Evolutionary conservation across 176 grass and related monocot species (phyloP).

Genomic region (Olyra latifolia): DNA sequence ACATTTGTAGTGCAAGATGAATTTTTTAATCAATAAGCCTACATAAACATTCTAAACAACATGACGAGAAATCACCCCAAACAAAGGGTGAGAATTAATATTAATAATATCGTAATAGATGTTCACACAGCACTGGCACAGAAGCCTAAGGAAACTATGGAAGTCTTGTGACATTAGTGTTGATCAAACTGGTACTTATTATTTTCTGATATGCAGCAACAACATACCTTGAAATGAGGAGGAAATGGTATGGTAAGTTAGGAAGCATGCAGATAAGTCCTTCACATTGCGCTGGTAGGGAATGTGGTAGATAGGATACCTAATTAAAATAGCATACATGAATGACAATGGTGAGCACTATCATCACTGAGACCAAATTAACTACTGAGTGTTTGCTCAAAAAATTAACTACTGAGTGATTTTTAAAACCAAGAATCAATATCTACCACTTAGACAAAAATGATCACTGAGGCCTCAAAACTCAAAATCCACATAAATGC

Average conservation of each 20-base stretch:
- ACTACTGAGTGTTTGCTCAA: neutral
- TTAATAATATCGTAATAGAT: neutral
- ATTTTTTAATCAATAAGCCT: slow-evolving; percentile 4
- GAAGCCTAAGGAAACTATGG: neutral
- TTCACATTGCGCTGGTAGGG: slow-evolving; percentile 66
- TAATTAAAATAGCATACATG: slow-evolving; percentile 46
- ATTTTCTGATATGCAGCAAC: neutral
- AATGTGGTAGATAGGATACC: slow-evolving; percentile 98
- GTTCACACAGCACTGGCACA: slow-evolving; percentile 2
- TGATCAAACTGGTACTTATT: slow-evolving; percentile 8
- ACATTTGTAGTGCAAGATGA: neutral
- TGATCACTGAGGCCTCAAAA: neutral
- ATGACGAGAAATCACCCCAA: neutral
- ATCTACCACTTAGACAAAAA: slow-evolving; percentile 1
- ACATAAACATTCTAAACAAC: slow-evolving; percentile 2
- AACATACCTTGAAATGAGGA: slow-evolving; percentile 78
- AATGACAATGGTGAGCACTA: neutral
- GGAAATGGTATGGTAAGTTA: slow-evolving; percentile 85
- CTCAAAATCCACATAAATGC: neutral
- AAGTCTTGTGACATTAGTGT: slow-evolving; percentile 5
- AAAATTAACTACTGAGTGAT: neutral
- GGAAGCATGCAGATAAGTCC: slow-evolving; percentile 72
- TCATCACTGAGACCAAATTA: neutral
- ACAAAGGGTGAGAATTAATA: neutral
- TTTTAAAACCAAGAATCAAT: slow-evolving; percentile 14